Evolutionary conservation across 345 rosid species (phyloP), one percentile per base, ranked within the genome.

Genomic region (Pugionium dolabratum): DNA sequence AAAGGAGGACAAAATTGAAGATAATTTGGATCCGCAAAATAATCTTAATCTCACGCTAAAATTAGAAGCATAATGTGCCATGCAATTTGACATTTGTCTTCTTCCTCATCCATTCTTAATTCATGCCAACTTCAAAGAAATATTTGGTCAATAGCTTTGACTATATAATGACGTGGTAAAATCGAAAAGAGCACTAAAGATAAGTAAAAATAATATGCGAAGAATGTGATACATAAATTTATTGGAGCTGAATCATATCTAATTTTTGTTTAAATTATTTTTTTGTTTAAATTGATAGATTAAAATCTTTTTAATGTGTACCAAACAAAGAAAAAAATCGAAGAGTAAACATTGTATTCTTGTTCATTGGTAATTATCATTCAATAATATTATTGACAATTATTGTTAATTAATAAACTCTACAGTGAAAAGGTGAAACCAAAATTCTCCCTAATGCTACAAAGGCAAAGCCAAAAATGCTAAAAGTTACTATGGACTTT

Each of bases 21-120:
- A 63, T 47, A 55, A 63, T 55, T 0, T 37, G 3, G 26, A 54
- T 27, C 69, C 70, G 59, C 27, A 63, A 55, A 39, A n/a, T 31
- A 37, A 30, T 71, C 75, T 47, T 48, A 32, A n/a, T 71, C 75
- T 32, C 52, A 55, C 27, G 27, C 64, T 71, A 55, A 39, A 63
- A 71, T 48, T 55, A 71, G 63, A 39, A 45, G 37, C 5, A 42
- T 5, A 70, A 35, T 62, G 34, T 61, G 56, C 41, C 54, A 18
- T 47, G 52, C 45, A 41, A 41, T 51, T 26, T 49, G 32, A 41
- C 3, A n/a, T 70, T 42, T 36, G 35, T 25, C 35, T 60, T 42
- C 47, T 30, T 50, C 7, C 44, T 35, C 35, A 50, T 59, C 44
- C 66, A 6, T 4, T 49, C 49, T 39, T 18, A 18, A 18, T 18